These are phyloP conservation scores for Populus hybrid DNA, from an alignment of 441 rosid genomes.

Conservation along the genomic window DNA sequence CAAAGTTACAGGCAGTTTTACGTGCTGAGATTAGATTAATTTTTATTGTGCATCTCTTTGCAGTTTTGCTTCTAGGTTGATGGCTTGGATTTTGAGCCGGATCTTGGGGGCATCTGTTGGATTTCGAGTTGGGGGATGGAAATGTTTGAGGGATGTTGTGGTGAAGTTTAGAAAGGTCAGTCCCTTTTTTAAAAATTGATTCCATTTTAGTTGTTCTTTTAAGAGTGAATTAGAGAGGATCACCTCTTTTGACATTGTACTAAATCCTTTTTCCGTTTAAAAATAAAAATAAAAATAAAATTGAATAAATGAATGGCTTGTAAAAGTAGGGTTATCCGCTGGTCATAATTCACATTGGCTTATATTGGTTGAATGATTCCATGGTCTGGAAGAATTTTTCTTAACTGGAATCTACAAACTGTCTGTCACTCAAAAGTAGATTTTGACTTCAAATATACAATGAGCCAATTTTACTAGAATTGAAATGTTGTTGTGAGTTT, in stretches of 20 bases:
- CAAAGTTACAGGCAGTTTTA: not conserved
- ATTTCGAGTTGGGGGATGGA: constrained; percentile 94
- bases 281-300: no score
- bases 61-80: constrained; percentile 84
- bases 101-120: constrained; percentile 75
- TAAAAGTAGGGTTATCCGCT: not conserved
- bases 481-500: not conserved
- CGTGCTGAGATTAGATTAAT: constrained; percentile 2
- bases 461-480: not conserved
- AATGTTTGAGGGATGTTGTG: constrained; percentile 76
- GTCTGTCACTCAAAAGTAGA: not conserved
- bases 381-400: not conserved
- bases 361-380: not conserved
- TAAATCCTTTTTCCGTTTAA: not conserved
- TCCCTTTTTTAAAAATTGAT: not conserved
- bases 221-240: constrained; percentile 1
- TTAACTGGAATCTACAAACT: not conserved
- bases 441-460: not conserved
- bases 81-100: constrained; percentile 85
- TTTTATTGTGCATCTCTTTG: constrained; percentile 19
- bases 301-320: not conserved
- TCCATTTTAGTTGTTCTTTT: not conserved
- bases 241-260: not conserved
- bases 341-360: not conserved
- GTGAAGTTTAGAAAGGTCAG: constrained; percentile 84